phyloP scores from a whole-genome alignment of 805 yeast species.

The Clavispora fructus region DNA sequence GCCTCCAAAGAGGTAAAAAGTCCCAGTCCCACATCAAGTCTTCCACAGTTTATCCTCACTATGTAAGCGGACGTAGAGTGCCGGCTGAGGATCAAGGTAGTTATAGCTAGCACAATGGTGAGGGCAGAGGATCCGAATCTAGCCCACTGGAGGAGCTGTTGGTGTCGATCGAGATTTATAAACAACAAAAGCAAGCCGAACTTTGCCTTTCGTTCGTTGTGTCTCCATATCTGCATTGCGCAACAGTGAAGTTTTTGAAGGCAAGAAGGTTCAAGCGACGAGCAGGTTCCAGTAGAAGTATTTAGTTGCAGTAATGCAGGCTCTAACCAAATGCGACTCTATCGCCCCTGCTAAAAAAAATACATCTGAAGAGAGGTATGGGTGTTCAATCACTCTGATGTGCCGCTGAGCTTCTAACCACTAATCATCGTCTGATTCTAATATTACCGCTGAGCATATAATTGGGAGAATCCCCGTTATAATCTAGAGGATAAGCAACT shows the following conservation, averaged over 20 bases:
- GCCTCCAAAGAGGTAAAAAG: constrained; percentile 34
- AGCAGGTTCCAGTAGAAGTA: no score
- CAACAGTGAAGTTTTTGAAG: not conserved
- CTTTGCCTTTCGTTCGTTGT: not conserved
- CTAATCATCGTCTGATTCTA: no score
- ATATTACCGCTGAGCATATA: no score
- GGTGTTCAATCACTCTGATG: no score
- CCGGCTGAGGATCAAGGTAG: constrained; percentile 1
- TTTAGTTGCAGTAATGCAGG: no score
- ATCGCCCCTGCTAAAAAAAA: no score
- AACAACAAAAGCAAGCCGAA: constrained; percentile 13
- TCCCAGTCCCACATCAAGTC: constrained; percentile 49
- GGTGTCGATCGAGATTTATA: constrained; percentile 21
- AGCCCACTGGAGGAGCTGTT: constrained; percentile 19
- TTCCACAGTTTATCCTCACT: constrained; percentile 44
- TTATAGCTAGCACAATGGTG: constrained; percentile 3
- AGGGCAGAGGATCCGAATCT: constrained; percentile 18
- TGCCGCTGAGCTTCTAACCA: no score
- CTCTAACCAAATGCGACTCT: no score
- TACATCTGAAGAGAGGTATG: no score
- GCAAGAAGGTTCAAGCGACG: not conserved
- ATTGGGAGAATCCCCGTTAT: no score
- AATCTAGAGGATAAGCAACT: no score
- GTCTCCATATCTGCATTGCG: not conserved
- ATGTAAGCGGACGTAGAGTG: constrained; percentile 16